Evolutionary conservation across 164 flowering plant genomes (phyloP), one percentile per base, ranked within the genome.

Genomic region (Kingdonia uniflora): DNA sequence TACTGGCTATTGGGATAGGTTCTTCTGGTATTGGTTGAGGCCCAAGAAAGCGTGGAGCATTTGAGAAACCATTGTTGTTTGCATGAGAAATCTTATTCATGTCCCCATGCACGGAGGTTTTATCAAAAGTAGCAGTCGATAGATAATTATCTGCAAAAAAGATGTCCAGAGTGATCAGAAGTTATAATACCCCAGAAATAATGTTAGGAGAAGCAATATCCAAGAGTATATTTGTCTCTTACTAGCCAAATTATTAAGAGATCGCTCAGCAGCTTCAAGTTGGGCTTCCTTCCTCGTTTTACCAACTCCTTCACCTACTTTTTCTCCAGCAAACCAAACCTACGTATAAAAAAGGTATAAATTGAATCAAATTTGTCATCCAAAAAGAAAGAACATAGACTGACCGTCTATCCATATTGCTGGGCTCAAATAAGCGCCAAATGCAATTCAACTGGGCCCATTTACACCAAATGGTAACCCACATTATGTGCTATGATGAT

Each of bases 261-360:
- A 84, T 60, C 51, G 73, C 61, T 92, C 91, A 29, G 96, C 82
- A 68, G 98, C 98, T 59, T 61, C 72, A 41, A 33, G 71, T 54
- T 79, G 94, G 6, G 98, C 95, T 71, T 85, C 95, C 69, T 77
- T 76, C 77, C 95, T 80, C 43, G 95, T 80, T 66, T 61, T 75
- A 50, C 95, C 96, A 61, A 63, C 65, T 58, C 88, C 98, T 65
- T 80, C 87, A 65, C 94, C 94, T 71, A 87, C 68, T 74, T 73
- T 87, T 48, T 87, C 85, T 45, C 95, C 89, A 2, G 69, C 77
- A 74, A 92, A 86, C 84, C 77, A 86, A 43, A 78, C 95, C 99
- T 92, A 54, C 47, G 8, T 29, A 29, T 29, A 29, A 65, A 57
- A 50, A 56, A 25, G 48, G 13, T 26, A 52, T n/a, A 62, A 55